Evolutionary conservation across 1,139 yeast genomes (phyloP).

Genomic region (Hansenula sp.): DNA sequence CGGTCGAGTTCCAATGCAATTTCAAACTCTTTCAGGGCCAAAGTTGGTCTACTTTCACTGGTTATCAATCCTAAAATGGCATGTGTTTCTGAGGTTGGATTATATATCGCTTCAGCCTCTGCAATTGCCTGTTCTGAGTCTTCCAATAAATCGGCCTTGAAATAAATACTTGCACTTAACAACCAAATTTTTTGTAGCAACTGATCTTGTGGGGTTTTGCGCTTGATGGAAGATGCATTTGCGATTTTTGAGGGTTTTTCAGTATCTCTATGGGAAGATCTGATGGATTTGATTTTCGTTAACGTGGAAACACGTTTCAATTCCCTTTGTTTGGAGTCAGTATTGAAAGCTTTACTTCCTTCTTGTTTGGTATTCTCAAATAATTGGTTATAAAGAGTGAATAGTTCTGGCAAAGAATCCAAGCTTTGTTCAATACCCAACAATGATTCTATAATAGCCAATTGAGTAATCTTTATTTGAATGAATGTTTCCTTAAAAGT

Average conservation of each 20-base stretch:
- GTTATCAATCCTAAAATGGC: conserved; percentile 51
- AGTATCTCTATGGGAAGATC: conserved; percentile 9
- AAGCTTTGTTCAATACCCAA: conserved; percentile 61
- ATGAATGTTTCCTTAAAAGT: conserved; percentile 53
- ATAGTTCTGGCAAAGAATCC: conserved; percentile 63
- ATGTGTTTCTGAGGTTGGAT: conserved; percentile 50
- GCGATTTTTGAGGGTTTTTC: neutral
- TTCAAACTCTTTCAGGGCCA: conserved; percentile 67
- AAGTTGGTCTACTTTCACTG: conserved; percentile 29
- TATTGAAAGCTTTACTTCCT: conserved; percentile 11
- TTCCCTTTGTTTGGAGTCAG: conserved; percentile 7
- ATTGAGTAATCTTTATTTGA: conserved; percentile 72
- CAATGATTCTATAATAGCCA: conserved; percentile 63
- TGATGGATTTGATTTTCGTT: conserved; percentile 17
- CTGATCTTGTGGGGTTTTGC: conserved; percentile 25
- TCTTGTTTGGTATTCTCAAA: conserved; percentile 34
- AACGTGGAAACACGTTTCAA: conserved; percentile 14
- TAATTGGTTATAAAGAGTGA: conserved; percentile 54
- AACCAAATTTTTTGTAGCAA: conserved; percentile 69
- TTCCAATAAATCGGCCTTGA: conserved; percentile 46
- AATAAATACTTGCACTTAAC: conserved; percentile 65
- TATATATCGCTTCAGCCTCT: conserved; percentile 59
- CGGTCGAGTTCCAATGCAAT: conserved; percentile 51
- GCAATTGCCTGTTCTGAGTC: conserved; percentile 73
- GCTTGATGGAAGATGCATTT: conserved; percentile 4